These are phyloP conservation scores for Zanthoxylum bungeanum DNA, from an alignment of 345 rosid genomes.

Conservation along the genomic window DNA sequence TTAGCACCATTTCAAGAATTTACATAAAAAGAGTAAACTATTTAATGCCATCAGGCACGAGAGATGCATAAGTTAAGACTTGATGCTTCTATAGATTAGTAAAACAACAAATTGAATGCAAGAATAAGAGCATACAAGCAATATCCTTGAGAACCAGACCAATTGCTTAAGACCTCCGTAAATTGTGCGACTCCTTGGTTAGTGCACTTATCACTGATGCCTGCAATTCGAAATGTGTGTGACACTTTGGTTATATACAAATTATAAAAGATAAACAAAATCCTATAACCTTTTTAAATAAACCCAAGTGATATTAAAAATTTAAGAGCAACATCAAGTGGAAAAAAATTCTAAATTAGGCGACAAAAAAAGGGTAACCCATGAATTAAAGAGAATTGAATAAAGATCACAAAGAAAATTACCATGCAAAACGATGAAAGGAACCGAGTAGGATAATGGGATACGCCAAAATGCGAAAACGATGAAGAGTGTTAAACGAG, in stretches of 20 bases:
- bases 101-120: neutral
- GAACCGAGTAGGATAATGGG: conserved; percentile 43
- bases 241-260: too few species aligned
- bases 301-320: neutral
- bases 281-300: neutral
- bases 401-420: conserved; percentile 8
- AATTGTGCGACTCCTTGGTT: conserved; percentile 49
- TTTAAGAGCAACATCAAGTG: too few species aligned
- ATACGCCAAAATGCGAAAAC: conserved; percentile 14
- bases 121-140: conserved; percentile 65
- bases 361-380: too few species aligned
- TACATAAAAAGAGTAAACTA: neutral
- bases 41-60: neutral
- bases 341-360: neutral
- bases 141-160: conserved; percentile 76
- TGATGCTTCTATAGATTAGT: neutral
- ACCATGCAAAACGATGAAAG: conserved; percentile 82
- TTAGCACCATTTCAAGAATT: neutral
- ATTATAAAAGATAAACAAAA: too few species aligned
- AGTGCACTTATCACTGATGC: conserved; percentile 73
- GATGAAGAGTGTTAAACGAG: neutral
- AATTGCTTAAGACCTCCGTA: conserved; percentile 61
- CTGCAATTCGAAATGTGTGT: too few species aligned
- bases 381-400: neutral
- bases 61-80: neutral